Evolutionary conservation across 208 protist genomes (phyloP), one percentile per base, ranked within the genome.

Genomic region (Leptomonas pyrrhocoris): DNA sequence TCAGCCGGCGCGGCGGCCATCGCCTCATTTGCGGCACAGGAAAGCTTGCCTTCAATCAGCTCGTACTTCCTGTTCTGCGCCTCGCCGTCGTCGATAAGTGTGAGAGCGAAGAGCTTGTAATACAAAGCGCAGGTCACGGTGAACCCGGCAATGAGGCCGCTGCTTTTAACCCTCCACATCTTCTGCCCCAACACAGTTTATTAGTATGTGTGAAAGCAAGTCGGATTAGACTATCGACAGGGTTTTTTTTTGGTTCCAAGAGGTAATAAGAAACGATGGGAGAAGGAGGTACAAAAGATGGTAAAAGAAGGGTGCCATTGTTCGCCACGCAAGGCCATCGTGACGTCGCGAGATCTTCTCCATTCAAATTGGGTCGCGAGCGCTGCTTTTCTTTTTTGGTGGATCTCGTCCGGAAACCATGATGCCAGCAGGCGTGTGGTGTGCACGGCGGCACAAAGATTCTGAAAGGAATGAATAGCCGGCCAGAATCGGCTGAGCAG

Each of bases 141-240:
- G 48, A 86, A 77, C 1, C 87, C 87, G 15, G 84, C 60, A 31
- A 79, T 56, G 50, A 93, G 73, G 0, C 87, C 87, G 28, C 74
- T 73, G 18, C 77, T 21, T 75, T 85, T 85, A 9, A 93, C 57
- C 11, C 73, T 43, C 38, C 88, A 73, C 87, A 93, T 85, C 2
- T 55, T 48, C 54, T 34, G 15, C 13, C 61, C 21, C 40, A 18
- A 19, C 59, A 16, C 50, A n/a, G 38, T 19, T 43, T 36, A 42
- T 65, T 23, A 43, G 34, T 36, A 36, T 36, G 13, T 56, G 19
- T 30, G 30, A 30, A 67, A 68, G 68, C 7, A 65, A 59, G 43
- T 36, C 21, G 53, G 5, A 49, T 45, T 56, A 55, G 48, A 75
- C 68, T 5, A 49, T 49, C 45, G 45, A 49, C 7, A 21, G 7